Evolutionary conservation across 2,329 filamentous ascomycete genomes (phyloP), one percentile per base, ranked within the genome.

Genomic region (Ramichloridium luteum): DNA sequence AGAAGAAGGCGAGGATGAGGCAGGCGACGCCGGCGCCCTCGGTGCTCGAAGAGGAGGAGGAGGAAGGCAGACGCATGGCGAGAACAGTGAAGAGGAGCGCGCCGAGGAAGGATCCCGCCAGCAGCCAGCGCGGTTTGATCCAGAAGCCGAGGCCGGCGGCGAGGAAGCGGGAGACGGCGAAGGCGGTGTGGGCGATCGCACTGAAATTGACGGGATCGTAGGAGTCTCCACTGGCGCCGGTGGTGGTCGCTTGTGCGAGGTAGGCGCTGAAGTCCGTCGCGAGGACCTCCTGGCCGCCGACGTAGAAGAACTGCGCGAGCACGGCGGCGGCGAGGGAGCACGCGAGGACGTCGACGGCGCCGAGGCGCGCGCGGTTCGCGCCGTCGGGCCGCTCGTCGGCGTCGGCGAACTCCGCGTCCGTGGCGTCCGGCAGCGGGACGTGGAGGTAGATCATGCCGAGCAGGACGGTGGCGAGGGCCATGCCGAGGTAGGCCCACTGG

Each of bases 401-500:
- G 29, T 67, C 62, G 38, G 73, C 68, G 3, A 77, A 55, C 39
- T 77, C 71, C 11, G 65, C 61, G 42, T 75, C 71, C 1, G 70
- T 69, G 3, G 71, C 72, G 53, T 77, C 72, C 0, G 73, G 72
- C 1, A 77, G 57, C 2, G 71, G 72, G 1, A 75, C 54, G 41
- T 76, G 76, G 47, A 69, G 73, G 49, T 74, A 76, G 3, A 62
- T 60, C 6, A 75, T 58, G 2, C 72, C 72, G 9, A 77, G 57
- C 3, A 67, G 51, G 28, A 74, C 60, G 16, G 68, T 72, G 43
- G 75, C 74, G 9, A 77, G 59, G 1, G 70, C 64, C 35, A 77
- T 75, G 5, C 70, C 73, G 3, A 77, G 64, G 38, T 77, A 77
- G 1, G 72, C 66, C 71, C 72, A 77, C 47, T 77, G 73, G 1